Evolutionary conservation across 2,329 filamentous ascomycete genomes (phyloP).

Genomic region (Penicillium glabrum): DNA sequence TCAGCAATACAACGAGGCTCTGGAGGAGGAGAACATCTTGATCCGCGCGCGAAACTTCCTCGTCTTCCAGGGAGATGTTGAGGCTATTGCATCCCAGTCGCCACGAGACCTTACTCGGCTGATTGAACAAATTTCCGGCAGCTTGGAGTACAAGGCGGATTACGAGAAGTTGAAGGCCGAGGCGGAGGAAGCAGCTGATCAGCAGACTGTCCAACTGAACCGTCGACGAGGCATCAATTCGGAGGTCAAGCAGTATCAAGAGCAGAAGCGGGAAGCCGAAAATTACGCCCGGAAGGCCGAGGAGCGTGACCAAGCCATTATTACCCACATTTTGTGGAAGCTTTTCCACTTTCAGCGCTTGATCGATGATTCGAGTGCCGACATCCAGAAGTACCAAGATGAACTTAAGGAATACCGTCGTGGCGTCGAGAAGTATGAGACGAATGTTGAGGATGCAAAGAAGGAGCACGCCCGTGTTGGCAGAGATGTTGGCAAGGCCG

Average conservation of each 20-base stretch:
- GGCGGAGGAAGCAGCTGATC: constrained; percentile 81
- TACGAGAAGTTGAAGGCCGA: constrained; percentile 89
- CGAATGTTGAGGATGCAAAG: constrained; percentile 75
- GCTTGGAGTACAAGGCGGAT: constrained; percentile 88
- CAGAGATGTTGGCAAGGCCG: constrained; percentile 75
- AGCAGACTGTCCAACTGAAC: constrained; percentile 84
- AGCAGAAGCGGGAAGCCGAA: constrained; percentile 94
- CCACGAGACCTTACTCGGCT: constrained; percentile 89
- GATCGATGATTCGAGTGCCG: constrained; percentile 85
- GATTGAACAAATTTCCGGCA: constrained; percentile 97
- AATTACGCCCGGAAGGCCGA: constrained; percentile 88
- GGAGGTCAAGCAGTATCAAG: constrained; percentile 95
- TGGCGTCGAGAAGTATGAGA: constrained; percentile 81
- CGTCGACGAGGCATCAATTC: constrained; percentile 92
- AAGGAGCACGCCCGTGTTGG: constrained; percentile 77
- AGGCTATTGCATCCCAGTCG: constrained; percentile 92
- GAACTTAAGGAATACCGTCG: constrained; percentile 90
- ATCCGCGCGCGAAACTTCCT: constrained; percentile 98
- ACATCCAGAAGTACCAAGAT: constrained; percentile 91
- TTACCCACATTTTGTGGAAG: constrained; percentile 95
- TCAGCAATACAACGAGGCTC: constrained; percentile 86
- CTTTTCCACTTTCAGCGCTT: constrained; percentile 90
- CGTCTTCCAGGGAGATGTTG: constrained; percentile 97
- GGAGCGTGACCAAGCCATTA: constrained; percentile 85
- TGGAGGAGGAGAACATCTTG: constrained; percentile 92